Conservation (phyloP, 192 early-diverging fungal species). For the Coemansia aciculifera region DNA sequence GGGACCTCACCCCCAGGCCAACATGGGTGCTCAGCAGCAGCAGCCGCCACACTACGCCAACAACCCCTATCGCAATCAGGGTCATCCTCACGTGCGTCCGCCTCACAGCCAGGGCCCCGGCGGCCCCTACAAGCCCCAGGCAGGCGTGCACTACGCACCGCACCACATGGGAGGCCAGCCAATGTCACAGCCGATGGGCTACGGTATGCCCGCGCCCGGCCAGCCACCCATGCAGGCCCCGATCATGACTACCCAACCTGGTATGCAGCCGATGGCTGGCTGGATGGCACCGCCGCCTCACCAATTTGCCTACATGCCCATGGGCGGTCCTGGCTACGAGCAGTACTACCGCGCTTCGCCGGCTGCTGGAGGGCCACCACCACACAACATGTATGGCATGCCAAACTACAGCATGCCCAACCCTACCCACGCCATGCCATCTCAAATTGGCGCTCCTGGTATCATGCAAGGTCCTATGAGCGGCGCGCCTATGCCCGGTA, state of each 20-base stretch:
- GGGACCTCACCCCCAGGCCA: constrained; percentile 9
- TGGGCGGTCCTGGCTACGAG: constrained; percentile 34
- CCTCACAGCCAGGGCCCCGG: constrained; percentile 37
- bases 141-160: constrained; percentile 37
- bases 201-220: constrained; percentile 38
- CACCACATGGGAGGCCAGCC: constrained; percentile 50
- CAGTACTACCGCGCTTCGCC: constrained; percentile 44
- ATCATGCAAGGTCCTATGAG: constrained; percentile 33
- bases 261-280: constrained; percentile 50
- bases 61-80: constrained; percentile 41
- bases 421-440: constrained; percentile 27
- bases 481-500: constrained; percentile 45
- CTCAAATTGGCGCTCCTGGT: constrained; percentile 38
- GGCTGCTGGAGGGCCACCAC: constrained; percentile 21
- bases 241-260: constrained; percentile 52
- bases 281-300: constrained; percentile 45
- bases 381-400: constrained; percentile 45
- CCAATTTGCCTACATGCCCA: constrained; percentile 51
- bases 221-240: constrained; percentile 46
- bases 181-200: constrained; percentile 53
- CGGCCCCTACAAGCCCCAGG: constrained; percentile 45
- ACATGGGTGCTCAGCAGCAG: constrained; percentile 25
- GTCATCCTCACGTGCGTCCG: constrained; percentile 43
- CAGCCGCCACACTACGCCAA: constrained; percentile 34
- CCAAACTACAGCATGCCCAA: constrained; percentile 45